A percentile compares a stretch with the other conserved stretches of the same genome.
Evolutionary conservation across 768 basidiomycete genomes (phyloP).

Genomic region (Butyriboletus loyo): DNA sequence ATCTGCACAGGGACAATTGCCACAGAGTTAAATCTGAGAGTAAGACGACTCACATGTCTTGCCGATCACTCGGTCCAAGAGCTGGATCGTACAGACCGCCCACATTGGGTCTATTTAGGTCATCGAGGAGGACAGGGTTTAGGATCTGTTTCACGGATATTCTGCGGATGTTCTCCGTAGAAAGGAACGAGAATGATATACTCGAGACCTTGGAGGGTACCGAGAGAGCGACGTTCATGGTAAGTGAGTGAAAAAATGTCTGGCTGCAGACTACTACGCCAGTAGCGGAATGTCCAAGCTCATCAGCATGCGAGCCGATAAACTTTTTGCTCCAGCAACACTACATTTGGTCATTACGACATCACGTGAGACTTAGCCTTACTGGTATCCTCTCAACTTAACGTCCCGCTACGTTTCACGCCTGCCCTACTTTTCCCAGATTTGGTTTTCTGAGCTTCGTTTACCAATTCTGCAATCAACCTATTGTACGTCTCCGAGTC

Average conservation of each 20-base stretch:
- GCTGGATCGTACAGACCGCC: slow-evolving; percentile 96
- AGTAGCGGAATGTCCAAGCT: background rate
- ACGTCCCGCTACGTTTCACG: slow-evolving; percentile 48
- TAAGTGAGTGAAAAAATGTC: background rate
- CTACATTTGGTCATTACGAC: slow-evolving; percentile 11
- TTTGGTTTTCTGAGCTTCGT: slow-evolving; percentile 84
- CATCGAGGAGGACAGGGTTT: slow-evolving; percentile 90
- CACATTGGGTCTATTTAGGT: slow-evolving; percentile 85
- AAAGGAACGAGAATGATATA: slow-evolving; percentile 91
- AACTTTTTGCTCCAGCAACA: slow-evolving; percentile 13
- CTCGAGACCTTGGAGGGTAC: slow-evolving; percentile 81
- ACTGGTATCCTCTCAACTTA: slow-evolving; percentile 27
- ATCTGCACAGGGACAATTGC: slow-evolving; percentile 47
- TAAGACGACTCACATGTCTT: slow-evolving; percentile 75
- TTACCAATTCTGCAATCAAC: slow-evolving; percentile 88
- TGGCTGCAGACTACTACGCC: background rate
- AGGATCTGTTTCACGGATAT: slow-evolving; percentile 98
- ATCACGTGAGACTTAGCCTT: slow-evolving; percentile 12
- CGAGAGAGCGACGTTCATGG: slow-evolving; percentile 89
- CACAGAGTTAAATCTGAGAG: background rate
- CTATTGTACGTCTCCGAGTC: slow-evolving; percentile 89
- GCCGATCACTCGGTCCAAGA: slow-evolving; percentile 83
- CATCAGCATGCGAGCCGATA: background rate
- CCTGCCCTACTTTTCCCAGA: slow-evolving; percentile 54
- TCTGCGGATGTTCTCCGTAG: slow-evolving; percentile 80